A percentile compares a stretch with the other conserved stretches of the same genome.
phyloP scores from a whole-genome alignment of 352 stramenopile genomes.

The Phytophthora melonis region DNA sequence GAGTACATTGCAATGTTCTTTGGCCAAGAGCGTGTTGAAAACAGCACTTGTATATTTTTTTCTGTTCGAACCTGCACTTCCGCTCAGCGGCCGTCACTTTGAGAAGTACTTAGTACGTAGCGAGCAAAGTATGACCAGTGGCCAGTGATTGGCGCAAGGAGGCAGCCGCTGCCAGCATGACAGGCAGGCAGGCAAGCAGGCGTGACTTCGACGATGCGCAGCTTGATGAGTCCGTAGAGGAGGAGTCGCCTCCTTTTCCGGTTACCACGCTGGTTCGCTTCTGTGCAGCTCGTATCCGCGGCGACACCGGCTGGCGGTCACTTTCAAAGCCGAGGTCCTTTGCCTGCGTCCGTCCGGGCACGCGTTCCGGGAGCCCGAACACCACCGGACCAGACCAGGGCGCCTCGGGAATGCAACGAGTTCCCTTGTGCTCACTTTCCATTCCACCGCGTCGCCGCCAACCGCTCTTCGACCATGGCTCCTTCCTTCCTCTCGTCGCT shows the following conservation, averaged over 20 bases:
- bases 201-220: conserved; percentile 19
- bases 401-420: conserved; percentile 16
- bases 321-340: conserved; percentile 6
- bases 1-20: no score
- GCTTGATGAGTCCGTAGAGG: conserved; percentile 26
- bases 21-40: no score
- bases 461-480: conserved; percentile 14
- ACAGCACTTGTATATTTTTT: no score
- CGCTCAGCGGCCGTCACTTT: no score
- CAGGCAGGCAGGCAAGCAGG: not conserved
- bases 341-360: not conserved
- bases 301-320: conserved; percentile 24
- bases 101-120: no score
- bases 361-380: conserved; percentile 2
- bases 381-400: conserved; percentile 26
- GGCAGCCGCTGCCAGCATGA: no score
- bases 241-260: conserved; percentile 19
- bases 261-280: conserved; percentile 28
- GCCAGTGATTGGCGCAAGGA: no score
- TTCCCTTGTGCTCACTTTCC: conserved; percentile 18
- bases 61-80: no score
- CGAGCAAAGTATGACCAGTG: not conserved
- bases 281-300: conserved; percentile 24
- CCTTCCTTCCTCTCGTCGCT: conserved; percentile 39
- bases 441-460: conserved; percentile 17